A percentile compares a stretch with the other conserved stretches of the same genome.
These are phyloP conservation scores for Eremothecium gossypii DNA, from an alignment of 1,139 yeast species.

Conservation along the genomic window DNA sequence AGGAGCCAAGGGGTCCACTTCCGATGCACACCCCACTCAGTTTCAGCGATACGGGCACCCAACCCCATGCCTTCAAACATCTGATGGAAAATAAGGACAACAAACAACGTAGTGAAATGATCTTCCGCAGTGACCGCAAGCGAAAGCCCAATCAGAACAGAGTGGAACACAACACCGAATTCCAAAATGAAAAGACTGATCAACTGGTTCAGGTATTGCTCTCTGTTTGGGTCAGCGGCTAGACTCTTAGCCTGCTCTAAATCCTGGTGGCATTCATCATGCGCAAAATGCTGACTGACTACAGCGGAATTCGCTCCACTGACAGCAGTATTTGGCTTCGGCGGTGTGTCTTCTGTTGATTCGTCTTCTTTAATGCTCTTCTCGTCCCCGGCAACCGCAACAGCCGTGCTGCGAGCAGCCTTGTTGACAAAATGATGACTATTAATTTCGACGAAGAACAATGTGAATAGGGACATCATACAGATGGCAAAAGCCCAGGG, in stretches of 20 bases:
- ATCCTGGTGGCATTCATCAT: conserved; percentile 46
- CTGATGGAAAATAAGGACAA: conserved; percentile 83
- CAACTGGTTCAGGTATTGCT: conserved; percentile 32
- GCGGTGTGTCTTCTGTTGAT: background rate
- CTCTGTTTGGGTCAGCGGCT: conserved; percentile 7
- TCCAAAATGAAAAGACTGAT: conserved; percentile 57
- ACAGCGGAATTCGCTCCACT: conserved; percentile 15
- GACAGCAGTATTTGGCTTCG: background rate
- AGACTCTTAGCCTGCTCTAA: conserved; percentile 40
- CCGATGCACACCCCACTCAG: conserved; percentile 46
- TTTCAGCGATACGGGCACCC: conserved; percentile 74
- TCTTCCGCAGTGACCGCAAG: conserved; percentile 62
- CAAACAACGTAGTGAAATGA: conserved; percentile 67
- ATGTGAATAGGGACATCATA: conserved; percentile 41
- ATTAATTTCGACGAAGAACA: conserved; percentile 48
- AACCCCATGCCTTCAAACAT: conserved; percentile 88
- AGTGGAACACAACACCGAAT: conserved; percentile 75
- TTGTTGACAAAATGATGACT: conserved; percentile 31
- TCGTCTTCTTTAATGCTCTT: background rate
- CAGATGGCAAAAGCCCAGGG: conserved; percentile 63
- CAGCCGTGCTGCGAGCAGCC: background rate
- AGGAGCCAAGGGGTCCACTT: conserved; percentile 49
- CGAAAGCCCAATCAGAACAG: conserved; percentile 68
- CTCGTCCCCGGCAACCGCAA: background rate
- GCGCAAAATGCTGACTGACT: conserved; percentile 35